Evolutionary conservation across 495 filamentous ascomycete genomes (phyloP).

Genomic region (Thermothielavioides terrestris): DNA sequence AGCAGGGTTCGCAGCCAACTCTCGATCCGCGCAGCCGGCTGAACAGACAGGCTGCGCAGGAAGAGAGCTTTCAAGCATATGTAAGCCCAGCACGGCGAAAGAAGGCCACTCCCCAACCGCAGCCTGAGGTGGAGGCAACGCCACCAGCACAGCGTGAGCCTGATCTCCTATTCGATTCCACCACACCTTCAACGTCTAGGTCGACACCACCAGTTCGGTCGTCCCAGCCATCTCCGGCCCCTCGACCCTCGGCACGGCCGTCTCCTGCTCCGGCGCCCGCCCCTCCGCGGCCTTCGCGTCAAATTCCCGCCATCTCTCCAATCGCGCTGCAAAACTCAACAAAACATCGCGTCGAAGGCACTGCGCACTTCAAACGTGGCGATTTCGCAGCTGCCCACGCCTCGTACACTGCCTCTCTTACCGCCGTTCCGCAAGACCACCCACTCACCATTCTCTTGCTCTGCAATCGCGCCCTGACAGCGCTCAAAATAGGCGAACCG

Average conservation of each 20-base stretch:
- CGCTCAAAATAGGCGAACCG: conserved; percentile 80
- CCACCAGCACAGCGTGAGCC: conserved; percentile 40
- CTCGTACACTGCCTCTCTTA: conserved; percentile 68
- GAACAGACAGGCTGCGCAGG: conserved; percentile 64
- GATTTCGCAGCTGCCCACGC: conserved; percentile 82
- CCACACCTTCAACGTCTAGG: conserved; percentile 16
- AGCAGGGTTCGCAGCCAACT: conserved; percentile 34
- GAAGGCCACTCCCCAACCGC: conserved; percentile 46
- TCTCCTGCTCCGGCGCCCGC: conserved; percentile 26
- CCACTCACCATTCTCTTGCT: conserved; percentile 77
- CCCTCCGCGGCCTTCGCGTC: conserved; percentile 42
- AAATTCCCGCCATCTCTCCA: conserved; percentile 59
- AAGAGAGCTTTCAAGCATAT: conserved; percentile 77
- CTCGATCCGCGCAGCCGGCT: conserved; percentile 53
- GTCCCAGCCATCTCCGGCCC: conserved; percentile 23
- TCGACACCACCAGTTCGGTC: conserved; percentile 19
- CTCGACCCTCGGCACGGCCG: conserved; percentile 35
- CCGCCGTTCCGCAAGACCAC: conserved; percentile 67
- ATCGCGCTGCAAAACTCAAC: conserved; percentile 63
- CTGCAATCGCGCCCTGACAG: conserved; percentile 85
- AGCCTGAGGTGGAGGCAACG: conserved; percentile 28
- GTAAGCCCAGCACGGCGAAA: conserved; percentile 80
- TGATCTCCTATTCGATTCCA: conserved; percentile 50
- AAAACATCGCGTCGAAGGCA: conserved; percentile 66
- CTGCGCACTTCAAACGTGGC: conserved; percentile 84